These are phyloP conservation scores for Trichoderma brevicompactum DNA, from an alignment of 2,329 filamentous ascomycete genomes.

Conservation along the genomic window DNA sequence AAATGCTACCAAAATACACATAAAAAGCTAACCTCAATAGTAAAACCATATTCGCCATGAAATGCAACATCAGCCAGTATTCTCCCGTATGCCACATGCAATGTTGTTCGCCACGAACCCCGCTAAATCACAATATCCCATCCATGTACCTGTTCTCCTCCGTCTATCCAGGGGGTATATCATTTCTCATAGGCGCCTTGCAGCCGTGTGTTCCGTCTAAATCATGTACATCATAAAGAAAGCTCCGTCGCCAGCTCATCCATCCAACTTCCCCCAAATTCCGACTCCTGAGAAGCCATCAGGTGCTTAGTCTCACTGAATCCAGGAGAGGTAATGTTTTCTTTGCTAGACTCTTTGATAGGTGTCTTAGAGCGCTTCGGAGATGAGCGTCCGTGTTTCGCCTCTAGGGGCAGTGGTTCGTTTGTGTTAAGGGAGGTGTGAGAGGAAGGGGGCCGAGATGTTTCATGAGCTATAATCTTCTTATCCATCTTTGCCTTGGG, in stretches of 20 bases:
- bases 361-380: background rate
- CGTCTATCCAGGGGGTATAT: constrained; percentile 15
- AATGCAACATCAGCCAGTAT: constrained; percentile 1
- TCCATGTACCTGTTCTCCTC: background rate
- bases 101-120: background rate
- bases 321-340: constrained; percentile 32
- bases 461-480: background rate
- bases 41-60: background rate
- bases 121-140: background rate
- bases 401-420: background rate
- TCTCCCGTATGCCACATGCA: background rate
- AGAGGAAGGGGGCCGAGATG: background rate
- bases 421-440: background rate
- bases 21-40: background rate
- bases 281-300: constrained; percentile 44
- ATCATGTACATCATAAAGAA: constrained; percentile 28
- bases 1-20: background rate
- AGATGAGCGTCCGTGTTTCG: background rate
- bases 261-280: constrained; percentile 47
- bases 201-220: background rate
- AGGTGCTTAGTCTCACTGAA: background rate
- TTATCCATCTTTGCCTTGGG: background rate
- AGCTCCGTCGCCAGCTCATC: constrained; percentile 44
- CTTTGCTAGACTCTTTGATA: constrained; percentile 32
- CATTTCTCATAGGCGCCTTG: background rate